Conservation (phyloP, 2,329 filamentous ascomycete genomes). For the Sclerotinia spermophila region DNA sequence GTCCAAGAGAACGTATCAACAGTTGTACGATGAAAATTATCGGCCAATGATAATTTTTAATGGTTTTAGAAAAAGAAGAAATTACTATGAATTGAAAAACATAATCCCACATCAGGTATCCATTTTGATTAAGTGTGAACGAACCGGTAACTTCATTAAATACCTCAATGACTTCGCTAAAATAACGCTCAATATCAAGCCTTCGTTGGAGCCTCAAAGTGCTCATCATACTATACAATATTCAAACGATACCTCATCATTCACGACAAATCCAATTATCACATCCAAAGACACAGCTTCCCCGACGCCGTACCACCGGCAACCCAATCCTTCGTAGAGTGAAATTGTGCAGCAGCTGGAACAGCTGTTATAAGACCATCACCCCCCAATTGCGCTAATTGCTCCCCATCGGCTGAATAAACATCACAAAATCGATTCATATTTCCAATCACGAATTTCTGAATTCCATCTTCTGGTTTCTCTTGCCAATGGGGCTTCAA, state of each 20-base stretch:
- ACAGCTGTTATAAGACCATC: slow-evolving; percentile 85
- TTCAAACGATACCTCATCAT: not conserved
- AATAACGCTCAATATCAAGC: not conserved
- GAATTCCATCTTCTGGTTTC: slow-evolving; percentile 70
- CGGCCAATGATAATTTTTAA: not conserved
- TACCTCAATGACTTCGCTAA: not conserved
- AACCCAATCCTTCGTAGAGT: slow-evolving; percentile 85
- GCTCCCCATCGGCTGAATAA: slow-evolving; percentile 75
- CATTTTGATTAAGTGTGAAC: not conserved
- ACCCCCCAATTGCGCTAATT: slow-evolving; percentile 82
- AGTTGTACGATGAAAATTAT: not conserved
- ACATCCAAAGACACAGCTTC: slow-evolving; percentile 90
- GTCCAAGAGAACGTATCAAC: too few relatives aligned
- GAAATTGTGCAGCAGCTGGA: slow-evolving; percentile 86
- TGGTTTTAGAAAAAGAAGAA: not conserved
- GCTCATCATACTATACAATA: slow-evolving; percentile 1
- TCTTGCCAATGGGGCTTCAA: slow-evolving; percentile 84
- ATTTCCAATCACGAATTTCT: slow-evolving; percentile 90
- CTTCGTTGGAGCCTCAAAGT: not conserved
- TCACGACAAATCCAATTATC: not conserved
- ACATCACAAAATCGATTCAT: slow-evolving; percentile 98
- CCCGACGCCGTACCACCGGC: slow-evolving; percentile 88
- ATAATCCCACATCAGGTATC: not conserved
- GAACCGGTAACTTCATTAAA: not conserved
- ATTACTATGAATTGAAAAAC: not conserved